phyloP scores from a whole-genome alignment of 441 rosid genomes.

The Hura crepitans region DNA sequence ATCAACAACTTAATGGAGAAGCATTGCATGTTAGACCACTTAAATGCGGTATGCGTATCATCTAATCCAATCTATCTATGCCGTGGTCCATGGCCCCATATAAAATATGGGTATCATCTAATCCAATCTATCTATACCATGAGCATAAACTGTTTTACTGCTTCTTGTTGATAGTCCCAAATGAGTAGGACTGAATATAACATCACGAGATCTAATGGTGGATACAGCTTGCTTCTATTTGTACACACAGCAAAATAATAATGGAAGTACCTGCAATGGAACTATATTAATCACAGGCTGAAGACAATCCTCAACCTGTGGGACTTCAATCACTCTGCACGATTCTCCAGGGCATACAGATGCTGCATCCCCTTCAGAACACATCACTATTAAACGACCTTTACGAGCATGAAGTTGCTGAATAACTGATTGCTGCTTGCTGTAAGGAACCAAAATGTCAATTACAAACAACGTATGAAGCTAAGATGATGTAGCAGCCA shows the following conservation, averaged over 20 bases:
- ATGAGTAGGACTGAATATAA: neutral
- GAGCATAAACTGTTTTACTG: too few species aligned
- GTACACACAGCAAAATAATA: neutral
- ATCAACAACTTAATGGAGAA: neutral
- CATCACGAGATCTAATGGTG: neutral
- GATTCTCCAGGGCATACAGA: conserved; percentile 61
- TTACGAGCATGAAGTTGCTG: conserved; percentile 93
- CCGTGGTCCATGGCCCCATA: neutral
- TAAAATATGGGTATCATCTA: neutral
- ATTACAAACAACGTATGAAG: neutral
- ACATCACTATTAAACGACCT: conserved; percentile 82
- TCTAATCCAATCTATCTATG: neutral
- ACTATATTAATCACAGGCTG: conserved; percentile 85
- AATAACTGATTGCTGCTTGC: conserved; percentile 92
- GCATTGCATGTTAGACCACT: neutral
- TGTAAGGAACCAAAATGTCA: conserved; percentile 32
- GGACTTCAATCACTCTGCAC: conserved; percentile 78
- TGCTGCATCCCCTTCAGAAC: conserved; percentile 70
- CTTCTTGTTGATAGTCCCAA: neutral
- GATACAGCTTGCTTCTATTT: too few species aligned
- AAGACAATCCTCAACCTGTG: conserved; percentile 91
- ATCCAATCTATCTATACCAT: too few species aligned
- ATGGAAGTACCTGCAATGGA: conserved; percentile 67
- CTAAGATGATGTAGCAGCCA: neutral
- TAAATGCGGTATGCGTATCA: neutral